These are phyloP conservation scores for Monosporascus cannonballus DNA, from an alignment of 2,329 filamentous ascomycete genomes.

Conservation along the genomic window DNA sequence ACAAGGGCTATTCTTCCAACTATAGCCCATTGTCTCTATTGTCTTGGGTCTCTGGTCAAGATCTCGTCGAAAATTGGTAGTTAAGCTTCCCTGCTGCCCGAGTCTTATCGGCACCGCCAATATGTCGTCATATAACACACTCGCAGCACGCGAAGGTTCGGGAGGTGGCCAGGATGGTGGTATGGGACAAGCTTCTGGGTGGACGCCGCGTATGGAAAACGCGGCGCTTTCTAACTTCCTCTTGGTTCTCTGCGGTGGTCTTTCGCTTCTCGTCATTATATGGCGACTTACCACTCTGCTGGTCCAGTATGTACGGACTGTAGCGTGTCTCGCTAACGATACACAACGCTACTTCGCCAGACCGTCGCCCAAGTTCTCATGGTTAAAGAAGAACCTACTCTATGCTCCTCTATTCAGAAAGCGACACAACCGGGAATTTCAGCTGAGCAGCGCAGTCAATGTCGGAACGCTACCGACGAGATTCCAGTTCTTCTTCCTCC, in stretches of 20 bases:
- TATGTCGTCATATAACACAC: slow-evolving; percentile 3
- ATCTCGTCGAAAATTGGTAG: background rate
- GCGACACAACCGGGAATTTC: slow-evolving; percentile 70
- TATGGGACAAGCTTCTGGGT: slow-evolving; percentile 24
- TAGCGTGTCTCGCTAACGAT: slow-evolving; percentile 72
- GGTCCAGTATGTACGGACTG: slow-evolving; percentile 62
- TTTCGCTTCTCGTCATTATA: slow-evolving; percentile 56
- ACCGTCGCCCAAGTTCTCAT: slow-evolving; percentile 47
- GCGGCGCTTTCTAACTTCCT: slow-evolving; percentile 54
- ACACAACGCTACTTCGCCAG: slow-evolving; percentile 72
- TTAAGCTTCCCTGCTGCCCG: background rate
- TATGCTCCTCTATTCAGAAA: slow-evolving; percentile 68
- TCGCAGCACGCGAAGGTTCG: slow-evolving; percentile 1
- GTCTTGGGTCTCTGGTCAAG: background rate
- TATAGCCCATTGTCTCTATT: background rate
- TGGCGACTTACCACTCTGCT: slow-evolving; percentile 60
- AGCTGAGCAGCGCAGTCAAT: slow-evolving; percentile 60
- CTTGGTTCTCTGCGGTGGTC: slow-evolving; percentile 56
- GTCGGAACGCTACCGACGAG: slow-evolving; percentile 76
- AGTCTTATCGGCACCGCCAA: background rate
- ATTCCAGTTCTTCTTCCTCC: slow-evolving; percentile 65
- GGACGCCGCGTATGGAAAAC: slow-evolving; percentile 38
- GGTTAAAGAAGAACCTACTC: slow-evolving; percentile 60
- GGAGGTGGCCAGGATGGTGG: slow-evolving; percentile 12
- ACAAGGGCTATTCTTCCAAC: background rate